Evolutionary conservation across 2,329 filamentous ascomycete genomes (phyloP).

Genomic region (Ascochyta fabae): DNA sequence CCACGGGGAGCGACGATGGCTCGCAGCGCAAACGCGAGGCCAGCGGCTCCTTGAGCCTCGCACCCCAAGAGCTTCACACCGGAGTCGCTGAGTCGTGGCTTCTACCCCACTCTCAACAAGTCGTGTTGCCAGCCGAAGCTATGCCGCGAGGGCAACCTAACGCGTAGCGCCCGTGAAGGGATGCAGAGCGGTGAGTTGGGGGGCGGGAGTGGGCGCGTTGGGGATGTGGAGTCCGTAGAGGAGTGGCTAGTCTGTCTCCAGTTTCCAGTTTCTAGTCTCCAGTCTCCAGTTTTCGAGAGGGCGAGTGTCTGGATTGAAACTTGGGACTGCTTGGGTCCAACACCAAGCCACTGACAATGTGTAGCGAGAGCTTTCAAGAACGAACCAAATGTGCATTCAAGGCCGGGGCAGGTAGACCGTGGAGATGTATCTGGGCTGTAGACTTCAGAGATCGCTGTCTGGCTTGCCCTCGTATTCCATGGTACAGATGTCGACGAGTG

Average conservation of each 20-base stretch:
- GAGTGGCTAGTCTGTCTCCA: neutral
- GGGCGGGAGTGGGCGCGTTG: constrained; percentile 1
- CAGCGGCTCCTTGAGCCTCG: constrained; percentile 10
- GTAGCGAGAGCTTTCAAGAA: neutral
- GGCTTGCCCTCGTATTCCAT: neutral
- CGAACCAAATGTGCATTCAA: neutral
- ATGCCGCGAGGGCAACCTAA: neutral
- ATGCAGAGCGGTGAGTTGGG: constrained; percentile 8
- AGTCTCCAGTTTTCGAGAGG: neutral
- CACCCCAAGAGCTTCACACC: constrained; percentile 1
- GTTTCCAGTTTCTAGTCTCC: neutral
- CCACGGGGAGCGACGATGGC: constrained; percentile 2
- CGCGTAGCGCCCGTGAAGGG: constrained; percentile 1
- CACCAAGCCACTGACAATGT: neutral
- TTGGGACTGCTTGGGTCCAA: neutral
- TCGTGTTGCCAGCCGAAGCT: constrained; percentile 9
- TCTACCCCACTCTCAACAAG: constrained; percentile 17
- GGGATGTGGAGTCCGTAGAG: constrained; percentile 12
- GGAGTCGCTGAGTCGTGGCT: constrained; percentile 1
- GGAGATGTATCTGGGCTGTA: neutral
- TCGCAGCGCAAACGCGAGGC: constrained; percentile 5
- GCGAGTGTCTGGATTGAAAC: neutral
- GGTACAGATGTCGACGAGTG: constrained; percentile 4
- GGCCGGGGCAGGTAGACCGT: neutral
- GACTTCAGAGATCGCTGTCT: neutral